phyloP scores from a whole-genome alignment of 306 rosid genomes.

The Luffa acutangula region DNA sequence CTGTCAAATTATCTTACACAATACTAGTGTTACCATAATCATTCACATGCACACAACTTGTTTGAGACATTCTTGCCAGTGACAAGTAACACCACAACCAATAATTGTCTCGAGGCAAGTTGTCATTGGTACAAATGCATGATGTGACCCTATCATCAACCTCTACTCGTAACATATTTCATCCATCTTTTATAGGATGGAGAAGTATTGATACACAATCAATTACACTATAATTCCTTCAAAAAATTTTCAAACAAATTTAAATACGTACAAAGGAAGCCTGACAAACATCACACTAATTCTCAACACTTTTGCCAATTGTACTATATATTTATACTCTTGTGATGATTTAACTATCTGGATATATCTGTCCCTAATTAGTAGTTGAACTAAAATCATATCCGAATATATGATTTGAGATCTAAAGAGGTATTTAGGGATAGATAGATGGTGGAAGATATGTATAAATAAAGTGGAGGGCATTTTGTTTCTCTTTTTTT shows the following conservation, averaged over 20 bases:
- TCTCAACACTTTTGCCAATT: neutral
- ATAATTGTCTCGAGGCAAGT: neutral
- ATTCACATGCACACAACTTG: too few relatives aligned
- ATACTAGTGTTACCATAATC: too few relatives aligned
- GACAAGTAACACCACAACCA: too few relatives aligned
- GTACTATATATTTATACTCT: too few relatives aligned
- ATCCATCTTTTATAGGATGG: too few relatives aligned
- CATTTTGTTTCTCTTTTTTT: neutral
- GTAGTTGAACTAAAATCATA: neutral
- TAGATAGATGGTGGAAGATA: neutral
- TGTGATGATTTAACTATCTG: too few relatives aligned
- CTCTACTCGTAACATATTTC: neutral
- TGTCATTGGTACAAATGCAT: neutral
- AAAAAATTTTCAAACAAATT: too few relatives aligned
- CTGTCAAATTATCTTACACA: neutral
- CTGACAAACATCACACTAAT: neutral
- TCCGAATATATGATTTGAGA: neutral
- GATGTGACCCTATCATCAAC: neutral
- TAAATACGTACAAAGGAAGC: neutral
- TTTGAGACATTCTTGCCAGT: too few relatives aligned
- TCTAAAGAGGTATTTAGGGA: neutral
- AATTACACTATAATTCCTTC: too few relatives aligned
- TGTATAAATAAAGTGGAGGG: neutral
- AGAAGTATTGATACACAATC: too few relatives aligned
- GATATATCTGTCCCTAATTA: too few relatives aligned